phyloP scores from a whole-genome alignment of 306 rosid species.

The Sechiopsis laciniata region DNA sequence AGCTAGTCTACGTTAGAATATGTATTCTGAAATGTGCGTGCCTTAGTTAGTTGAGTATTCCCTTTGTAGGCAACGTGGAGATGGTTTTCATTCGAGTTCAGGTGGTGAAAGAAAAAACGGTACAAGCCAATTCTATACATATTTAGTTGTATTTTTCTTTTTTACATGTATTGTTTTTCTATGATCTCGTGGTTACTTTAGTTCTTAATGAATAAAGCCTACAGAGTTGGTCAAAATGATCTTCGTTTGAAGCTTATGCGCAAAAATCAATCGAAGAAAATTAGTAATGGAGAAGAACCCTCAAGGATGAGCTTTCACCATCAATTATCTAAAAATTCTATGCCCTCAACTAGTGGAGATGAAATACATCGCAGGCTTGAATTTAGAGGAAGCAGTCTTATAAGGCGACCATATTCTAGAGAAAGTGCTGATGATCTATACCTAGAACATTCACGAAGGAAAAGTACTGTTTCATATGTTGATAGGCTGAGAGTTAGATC shows the following conservation, averaged over 20 bases:
- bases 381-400: slow-evolving; percentile 23
- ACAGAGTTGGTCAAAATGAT: slow-evolving; percentile 39
- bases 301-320: slow-evolving; percentile 25
- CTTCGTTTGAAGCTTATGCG: slow-evolving; percentile 49
- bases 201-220: slow-evolving; percentile 29
- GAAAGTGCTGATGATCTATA: slow-evolving; percentile 35
- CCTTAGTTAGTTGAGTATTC: slow-evolving; percentile 17
- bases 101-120: slow-evolving; percentile 30
- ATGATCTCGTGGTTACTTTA: slow-evolving; percentile 21
- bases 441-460: slow-evolving; percentile 31
- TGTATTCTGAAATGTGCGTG: slow-evolving; percentile 1
- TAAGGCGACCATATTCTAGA: slow-evolving; percentile 22
- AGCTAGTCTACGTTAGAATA: not conserved
- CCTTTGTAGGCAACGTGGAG: slow-evolving; percentile 43
- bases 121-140: slow-evolving; percentile 20
- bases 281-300: slow-evolving; percentile 27
- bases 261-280: slow-evolving; percentile 36
- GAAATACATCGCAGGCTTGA: slow-evolving; percentile 29
- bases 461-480: slow-evolving; percentile 23
- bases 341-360: slow-evolving; percentile 28
- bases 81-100: slow-evolving; percentile 25
- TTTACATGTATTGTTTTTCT: slow-evolving; percentile 6
- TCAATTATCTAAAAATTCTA: slow-evolving; percentile 26
- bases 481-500: slow-evolving; percentile 38
- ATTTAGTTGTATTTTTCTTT: not conserved